Conservation (phyloP, 2,329 filamentous ascomycete genomes). For the Cladosporium sp. region DNA sequence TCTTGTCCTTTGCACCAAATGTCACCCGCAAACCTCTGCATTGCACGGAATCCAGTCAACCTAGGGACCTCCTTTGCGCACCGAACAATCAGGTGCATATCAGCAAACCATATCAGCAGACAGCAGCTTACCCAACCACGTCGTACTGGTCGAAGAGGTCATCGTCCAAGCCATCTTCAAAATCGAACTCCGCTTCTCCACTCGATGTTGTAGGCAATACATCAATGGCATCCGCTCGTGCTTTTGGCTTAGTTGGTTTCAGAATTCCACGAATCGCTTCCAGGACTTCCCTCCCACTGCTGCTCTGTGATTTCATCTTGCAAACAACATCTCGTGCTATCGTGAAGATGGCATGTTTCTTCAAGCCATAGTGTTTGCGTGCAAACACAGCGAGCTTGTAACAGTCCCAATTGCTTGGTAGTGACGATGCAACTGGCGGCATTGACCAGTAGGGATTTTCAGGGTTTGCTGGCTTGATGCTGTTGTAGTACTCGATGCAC, state of each 20-base stretch:
- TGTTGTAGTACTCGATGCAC: background rate
- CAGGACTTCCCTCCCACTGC: background rate
- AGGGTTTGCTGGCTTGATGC: background rate
- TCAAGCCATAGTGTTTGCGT: constrained; percentile 8
- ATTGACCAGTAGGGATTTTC: background rate
- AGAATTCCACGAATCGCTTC: background rate
- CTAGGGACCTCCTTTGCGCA: too few species aligned
- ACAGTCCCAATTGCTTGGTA: background rate
- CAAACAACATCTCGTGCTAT: background rate
- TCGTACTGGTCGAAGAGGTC: background rate
- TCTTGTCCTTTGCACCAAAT: too few species aligned
- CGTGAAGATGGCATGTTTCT: background rate
- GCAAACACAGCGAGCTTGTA: constrained; percentile 13
- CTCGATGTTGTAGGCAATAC: background rate
- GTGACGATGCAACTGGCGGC: background rate
- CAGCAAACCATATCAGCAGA: too few species aligned
- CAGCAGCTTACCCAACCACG: background rate
- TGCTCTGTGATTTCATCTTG: constrained; percentile 4
- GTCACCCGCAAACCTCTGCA: too few species aligned
- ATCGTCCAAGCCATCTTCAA: background rate
- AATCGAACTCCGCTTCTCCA: background rate
- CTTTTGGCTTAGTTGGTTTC: background rate
- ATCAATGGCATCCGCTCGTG: background rate
- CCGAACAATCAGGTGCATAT: too few species aligned
- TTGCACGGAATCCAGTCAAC: too few species aligned